Evolutionary conservation across 2,329 filamentous ascomycete species (phyloP), one percentile per base, ranked within the genome.

Genomic region (Neurospora sp.): DNA sequence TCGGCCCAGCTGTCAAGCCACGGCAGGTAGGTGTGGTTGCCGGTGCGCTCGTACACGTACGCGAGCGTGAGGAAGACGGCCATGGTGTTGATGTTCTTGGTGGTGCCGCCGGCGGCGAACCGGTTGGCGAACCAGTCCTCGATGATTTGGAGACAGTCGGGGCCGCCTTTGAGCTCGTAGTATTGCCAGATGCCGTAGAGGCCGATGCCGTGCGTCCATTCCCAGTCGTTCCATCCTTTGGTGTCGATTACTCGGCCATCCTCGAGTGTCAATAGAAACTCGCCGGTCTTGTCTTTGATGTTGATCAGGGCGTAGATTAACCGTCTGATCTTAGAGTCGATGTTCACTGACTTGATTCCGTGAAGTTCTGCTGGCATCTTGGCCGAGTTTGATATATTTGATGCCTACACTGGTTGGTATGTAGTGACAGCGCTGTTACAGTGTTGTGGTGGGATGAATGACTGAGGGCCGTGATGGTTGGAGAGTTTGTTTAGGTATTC

Each of bases 31-130:
- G 86, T 88, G 72, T 84, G 82, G 75, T 92, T 89, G 8, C 85
- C 81, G 0, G 89, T 92, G 77, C 89, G 87, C 79, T 94, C 91
- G 76, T 94, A 94, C n/a, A 94, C 83, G 76, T 88, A 89, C 0
- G 91, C 91, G 0, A 94, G 84, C 0, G 91, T 92, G 23, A 93
- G 81, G 78, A 94, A 92, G 0, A 89, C 89, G 12, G 90, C 88
- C 91, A 94, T 93, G 17, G 92, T 93, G 82, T 93, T 93, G 84
- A 93, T 93, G 79, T 94, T 94, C 78, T 94, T 94, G 46, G 90
- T 92, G 3, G 92, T 94, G 75, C 86, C 89, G 23, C 90, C 90
- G 69, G 89, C 88, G 0, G 84, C 84, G 72, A 93, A 89, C 8
- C 91, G 88, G 66, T 84, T 85, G 6, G 82, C 81, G 80, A 92